Evolutionary conservation across 139 green algal species (phyloP), one percentile per base, ranked within the genome.

Genomic region (Tetradesmus lagerheimii): DNA sequence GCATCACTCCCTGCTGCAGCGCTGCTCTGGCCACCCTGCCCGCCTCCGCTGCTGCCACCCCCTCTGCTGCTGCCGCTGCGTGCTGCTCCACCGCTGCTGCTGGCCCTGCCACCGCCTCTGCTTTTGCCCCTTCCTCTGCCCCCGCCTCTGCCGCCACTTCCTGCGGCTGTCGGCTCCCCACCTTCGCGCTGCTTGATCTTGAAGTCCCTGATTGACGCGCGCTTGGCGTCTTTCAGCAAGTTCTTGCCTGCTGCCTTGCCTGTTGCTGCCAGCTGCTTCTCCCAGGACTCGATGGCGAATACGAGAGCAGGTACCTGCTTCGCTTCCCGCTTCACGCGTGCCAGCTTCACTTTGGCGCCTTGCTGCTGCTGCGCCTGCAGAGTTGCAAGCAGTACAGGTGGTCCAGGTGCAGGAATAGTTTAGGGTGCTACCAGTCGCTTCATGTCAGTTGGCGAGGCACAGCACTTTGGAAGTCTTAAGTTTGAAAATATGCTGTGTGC

Each of bases 121-220:
- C 45, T n/a, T n/a, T n/a, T 86, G 53, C 81, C 75, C 35, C 75
- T 80, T 4, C 45, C n/a, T 53, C n/a, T 1, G 4, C 14, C 85
- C 34, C 50, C 31, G n/a, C 43, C 50, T 18, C 82, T 31, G 31
- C 82, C 27, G 20, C 31, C 82, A 0, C 47, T 76, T 15, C 50
- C 71, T 39, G 71, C 67, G 5, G 85, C 84, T 9, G 38, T 71
- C 14, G 85, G 37, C 43, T 38, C 77, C 25, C n/a, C 66, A 71
- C 37, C 18, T 43, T 88, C 83, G 23, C 31, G 47, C 18, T 53
- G 45, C 75, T 89, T 91, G 62, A 95, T 38, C 67, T 91, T 92
- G 88, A 95, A 95, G 80, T 96, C 94, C 1, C 94, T 89, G 86
- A 93, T 94, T 39, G 74, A 80, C 41, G 74, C 89, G 8, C 93